Evolutionary conservation across 2,329 filamentous ascomycete species (phyloP), one percentile per base, ranked within the genome.

Genomic region (Monosporascus sp.): DNA sequence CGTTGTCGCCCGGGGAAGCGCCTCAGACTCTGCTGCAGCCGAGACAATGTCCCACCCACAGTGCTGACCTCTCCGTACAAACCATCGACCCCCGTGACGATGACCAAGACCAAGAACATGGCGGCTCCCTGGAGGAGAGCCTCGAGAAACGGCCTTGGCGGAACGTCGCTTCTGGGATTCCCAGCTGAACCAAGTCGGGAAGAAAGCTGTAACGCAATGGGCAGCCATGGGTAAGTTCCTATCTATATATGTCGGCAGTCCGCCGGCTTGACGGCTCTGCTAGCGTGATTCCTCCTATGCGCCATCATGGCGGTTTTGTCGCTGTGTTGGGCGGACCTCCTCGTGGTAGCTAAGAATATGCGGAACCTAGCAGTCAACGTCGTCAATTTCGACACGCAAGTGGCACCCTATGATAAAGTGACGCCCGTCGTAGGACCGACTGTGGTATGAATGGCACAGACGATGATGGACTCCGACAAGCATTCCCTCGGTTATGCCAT

Each of bases 271-370:
- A 14, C 3, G 9, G 2, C 11, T 14, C 31, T 14, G 24, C 45
- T 52, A 76, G 75, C 79, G 5, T 57, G 76, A 2, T 71, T 81
- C 7, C 70, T 87, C 6, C 78, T 79, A 63, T 59, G 72, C 4
- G 85, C 84, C 60, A 79, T 85, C 47, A 65, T 86, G 5, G 69
- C 59, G 11, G 72, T 84, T 4, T 64, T 87, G 0, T 84, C 80
- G 0, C 67, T 87, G 3, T 86, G 82, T 68, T 87, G 83, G 83
- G 82, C 71, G 0, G 77, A 78, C 0, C 76, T 86, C 20, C 81
- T 73, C 61, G 61, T 73, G 16, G 72, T 79, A 0, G 72, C 82
- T 11, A 59, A 70, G 45, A 82, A 80, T 50, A 67, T 78, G 19
- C 69, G 68, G 3, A 67, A 70, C 0, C 65, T 87, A 7, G 73